A percentile compares a stretch with the other conserved stretches of the same genome.
Evolutionary conservation across 192 early-diverging fungal species (phyloP).

Genomic region (Chytriomyces hyalinus): DNA sequence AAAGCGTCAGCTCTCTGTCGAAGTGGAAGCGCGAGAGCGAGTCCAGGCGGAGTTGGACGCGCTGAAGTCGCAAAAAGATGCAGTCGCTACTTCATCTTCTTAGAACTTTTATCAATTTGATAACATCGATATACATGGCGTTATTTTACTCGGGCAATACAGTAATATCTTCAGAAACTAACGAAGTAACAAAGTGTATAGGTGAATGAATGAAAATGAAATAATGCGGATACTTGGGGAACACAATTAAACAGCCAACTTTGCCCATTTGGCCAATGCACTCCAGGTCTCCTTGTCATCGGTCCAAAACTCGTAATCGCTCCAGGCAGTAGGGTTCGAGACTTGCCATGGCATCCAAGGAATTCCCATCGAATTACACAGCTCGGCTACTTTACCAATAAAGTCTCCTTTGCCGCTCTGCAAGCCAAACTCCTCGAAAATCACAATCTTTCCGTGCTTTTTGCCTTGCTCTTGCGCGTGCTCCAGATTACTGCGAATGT

Average conservation of each 20-base stretch:
- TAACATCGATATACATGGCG: too few species aligned
- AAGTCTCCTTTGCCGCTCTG: slow-evolving; percentile 8
- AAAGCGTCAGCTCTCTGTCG: not conserved
- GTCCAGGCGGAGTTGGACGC: too few species aligned
- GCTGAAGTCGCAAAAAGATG: too few species aligned
- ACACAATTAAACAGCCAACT: not conserved
- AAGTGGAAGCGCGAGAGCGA: not conserved
- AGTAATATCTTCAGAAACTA: too few species aligned
- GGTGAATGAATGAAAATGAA: not conserved
- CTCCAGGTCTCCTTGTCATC: slow-evolving; percentile 8
- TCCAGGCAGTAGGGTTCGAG: not conserved
- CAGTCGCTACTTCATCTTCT: too few species aligned
- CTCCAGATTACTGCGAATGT: not conserved
- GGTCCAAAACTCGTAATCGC: slow-evolving; percentile 30
- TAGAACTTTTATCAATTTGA: too few species aligned
- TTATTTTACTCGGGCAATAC: too few species aligned
- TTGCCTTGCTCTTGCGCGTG: not conserved
- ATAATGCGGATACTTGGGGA: not conserved
- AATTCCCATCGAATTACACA: slow-evolving; percentile 5
- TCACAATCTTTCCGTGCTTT: not conserved
- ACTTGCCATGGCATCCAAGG: slow-evolving; percentile 30
- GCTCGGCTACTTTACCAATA: not conserved
- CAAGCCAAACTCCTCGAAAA: slow-evolving; percentile 17
- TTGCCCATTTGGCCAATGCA: slow-evolving; percentile 15
- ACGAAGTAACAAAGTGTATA: too few species aligned